Evolutionary conservation across 2,329 filamentous ascomycete species (phyloP).

Genomic region (Phyllosticta citriasiana): DNA sequence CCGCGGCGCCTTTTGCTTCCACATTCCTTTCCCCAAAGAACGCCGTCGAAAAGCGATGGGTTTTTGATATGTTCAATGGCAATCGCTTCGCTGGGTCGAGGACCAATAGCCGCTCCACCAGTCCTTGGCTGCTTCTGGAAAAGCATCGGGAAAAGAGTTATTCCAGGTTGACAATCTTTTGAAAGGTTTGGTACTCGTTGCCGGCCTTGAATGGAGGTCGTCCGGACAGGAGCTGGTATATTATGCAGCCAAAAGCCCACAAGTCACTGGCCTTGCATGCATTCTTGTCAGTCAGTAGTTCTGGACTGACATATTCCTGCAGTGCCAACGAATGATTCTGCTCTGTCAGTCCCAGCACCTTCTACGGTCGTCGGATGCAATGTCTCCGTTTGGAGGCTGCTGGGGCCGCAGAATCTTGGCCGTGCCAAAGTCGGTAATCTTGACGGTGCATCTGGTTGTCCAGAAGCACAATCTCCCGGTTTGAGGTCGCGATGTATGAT

Average conservation of each 20-base stretch:
- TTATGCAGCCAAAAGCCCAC: constrained; percentile 97
- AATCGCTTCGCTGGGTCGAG: constrained; percentile 75
- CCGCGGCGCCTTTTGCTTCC: constrained; percentile 82
- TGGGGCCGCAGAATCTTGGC: constrained; percentile 71
- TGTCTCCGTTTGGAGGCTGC: constrained; percentile 21
- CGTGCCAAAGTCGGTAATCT: constrained; percentile 97
- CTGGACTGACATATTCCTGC: constrained; percentile 97
- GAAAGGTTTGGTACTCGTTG: constrained; percentile 95
- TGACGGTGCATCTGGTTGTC: constrained; percentile 96
- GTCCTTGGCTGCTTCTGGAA: constrained; percentile 76
- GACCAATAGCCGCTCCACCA: constrained; percentile 83
- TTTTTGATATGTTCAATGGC: constrained; percentile 96
- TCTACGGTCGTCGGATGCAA: constrained; percentile 41
- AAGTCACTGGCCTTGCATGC: constrained; percentile 96
- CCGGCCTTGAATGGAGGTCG: constrained; percentile 91
- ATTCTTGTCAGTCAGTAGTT: constrained; percentile 91
- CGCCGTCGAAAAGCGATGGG: constrained; percentile 89
- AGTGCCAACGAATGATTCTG: constrained; percentile 92
- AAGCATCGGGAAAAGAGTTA: constrained; percentile 88
- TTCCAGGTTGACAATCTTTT: constrained; percentile 91
- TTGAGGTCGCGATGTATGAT: constrained; percentile 96
- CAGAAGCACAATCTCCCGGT: constrained; percentile 88
- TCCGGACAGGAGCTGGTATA: constrained; percentile 94
- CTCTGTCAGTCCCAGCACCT: constrained; percentile 56
- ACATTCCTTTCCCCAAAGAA: constrained; percentile 70